These are phyloP conservation scores for Mycena epipterygia DNA, from an alignment of 768 basidiomycete genomes.

Conservation along the genomic window DNA sequence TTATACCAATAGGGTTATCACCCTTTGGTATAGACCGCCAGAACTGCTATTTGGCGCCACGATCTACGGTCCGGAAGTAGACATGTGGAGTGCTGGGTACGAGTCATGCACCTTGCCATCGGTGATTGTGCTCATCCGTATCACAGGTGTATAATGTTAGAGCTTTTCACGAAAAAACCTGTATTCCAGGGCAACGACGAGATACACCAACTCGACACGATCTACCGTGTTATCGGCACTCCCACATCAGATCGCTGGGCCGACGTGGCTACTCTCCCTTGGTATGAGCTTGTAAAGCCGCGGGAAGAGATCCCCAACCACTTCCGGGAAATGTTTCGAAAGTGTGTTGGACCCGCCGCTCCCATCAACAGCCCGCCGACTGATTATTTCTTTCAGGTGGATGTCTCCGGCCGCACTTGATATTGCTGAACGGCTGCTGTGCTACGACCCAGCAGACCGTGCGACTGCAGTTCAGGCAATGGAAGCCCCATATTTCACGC, in stretches of 20 bases:
- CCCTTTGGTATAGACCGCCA: constrained; percentile 97
- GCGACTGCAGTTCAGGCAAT: constrained; percentile 87
- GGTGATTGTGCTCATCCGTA: constrained; percentile 16
- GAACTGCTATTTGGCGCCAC: constrained; percentile 96
- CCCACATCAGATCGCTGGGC: constrained; percentile 89
- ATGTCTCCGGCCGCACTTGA: constrained; percentile 89
- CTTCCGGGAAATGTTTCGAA: constrained; percentile 88
- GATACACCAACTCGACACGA: constrained; percentile 95
- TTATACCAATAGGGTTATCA: constrained; percentile 99
- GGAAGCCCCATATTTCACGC: constrained; percentile 84
- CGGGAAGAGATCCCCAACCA: constrained; percentile 78
- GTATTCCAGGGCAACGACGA: constrained; percentile 99
- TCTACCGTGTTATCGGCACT: constrained; percentile 93
- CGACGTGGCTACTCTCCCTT: constrained; percentile 85
- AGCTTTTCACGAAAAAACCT: constrained; percentile 94
- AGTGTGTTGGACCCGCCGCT: constrained; percentile 59
- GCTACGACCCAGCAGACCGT: constrained; percentile 84
- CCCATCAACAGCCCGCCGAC: background rate
- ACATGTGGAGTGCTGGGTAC: constrained; percentile 99
- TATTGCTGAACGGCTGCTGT: constrained; percentile 85
- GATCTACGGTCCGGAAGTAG: constrained; percentile 96
- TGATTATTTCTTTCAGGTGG: constrained; percentile 68
- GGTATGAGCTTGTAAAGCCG: constrained; percentile 99
- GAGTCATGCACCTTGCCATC: background rate
- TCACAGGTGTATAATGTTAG: constrained; percentile 96